A percentile compares a stretch with the other conserved stretches of the same genome.
These are phyloP conservation scores for Pichia heedii DNA, from an alignment of 805 yeast genomes.

Conservation along the genomic window DNA sequence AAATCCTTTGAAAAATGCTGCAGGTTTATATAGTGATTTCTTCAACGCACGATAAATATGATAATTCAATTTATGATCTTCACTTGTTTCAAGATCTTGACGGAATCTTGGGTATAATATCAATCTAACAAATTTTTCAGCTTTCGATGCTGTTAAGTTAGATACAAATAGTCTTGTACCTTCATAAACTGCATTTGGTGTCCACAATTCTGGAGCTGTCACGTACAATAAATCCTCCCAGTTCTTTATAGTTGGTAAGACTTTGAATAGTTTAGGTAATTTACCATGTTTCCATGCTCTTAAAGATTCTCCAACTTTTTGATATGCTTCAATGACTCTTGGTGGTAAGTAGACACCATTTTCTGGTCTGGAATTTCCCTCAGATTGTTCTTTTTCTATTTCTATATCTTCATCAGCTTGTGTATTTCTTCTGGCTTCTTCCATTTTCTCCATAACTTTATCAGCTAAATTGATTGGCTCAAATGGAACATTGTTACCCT, in stretches of 20 bases:
- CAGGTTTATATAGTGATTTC: slow-evolving; percentile 91
- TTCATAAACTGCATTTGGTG: slow-evolving; percentile 89
- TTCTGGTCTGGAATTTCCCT: slow-evolving; percentile 30
- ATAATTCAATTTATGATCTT: slow-evolving; percentile 75
- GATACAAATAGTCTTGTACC: slow-evolving; percentile 94
- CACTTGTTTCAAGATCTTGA: slow-evolving; percentile 59
- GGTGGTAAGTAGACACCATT: slow-evolving; percentile 89
- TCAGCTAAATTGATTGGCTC: slow-evolving; percentile 74
- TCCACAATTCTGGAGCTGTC: slow-evolving; percentile 89
- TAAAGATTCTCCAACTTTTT: slow-evolving; percentile 80
- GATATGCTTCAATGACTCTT: slow-evolving; percentile 90
- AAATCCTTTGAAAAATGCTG: slow-evolving; percentile 95
- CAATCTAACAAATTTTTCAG: slow-evolving; percentile 68
- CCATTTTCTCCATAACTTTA: slow-evolving; percentile 82
- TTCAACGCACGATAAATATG: slow-evolving; percentile 88
- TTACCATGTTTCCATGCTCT: slow-evolving; percentile 92
- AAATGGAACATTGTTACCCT: slow-evolving; percentile 17
- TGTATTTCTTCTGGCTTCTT: slow-evolving; percentile 42
- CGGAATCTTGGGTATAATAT: slow-evolving; percentile 68
- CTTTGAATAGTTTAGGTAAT: slow-evolving; percentile 92
- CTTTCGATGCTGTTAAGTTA: slow-evolving; percentile 76
- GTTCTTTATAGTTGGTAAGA: slow-evolving; percentile 82
- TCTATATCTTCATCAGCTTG: slow-evolving; percentile 18
- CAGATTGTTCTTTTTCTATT: slow-evolving; percentile 15
- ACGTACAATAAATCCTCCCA: slow-evolving; percentile 95